Conservation (phyloP, 2,329 filamentous ascomycete species). For the Clonostachys chloroleuca region DNA sequence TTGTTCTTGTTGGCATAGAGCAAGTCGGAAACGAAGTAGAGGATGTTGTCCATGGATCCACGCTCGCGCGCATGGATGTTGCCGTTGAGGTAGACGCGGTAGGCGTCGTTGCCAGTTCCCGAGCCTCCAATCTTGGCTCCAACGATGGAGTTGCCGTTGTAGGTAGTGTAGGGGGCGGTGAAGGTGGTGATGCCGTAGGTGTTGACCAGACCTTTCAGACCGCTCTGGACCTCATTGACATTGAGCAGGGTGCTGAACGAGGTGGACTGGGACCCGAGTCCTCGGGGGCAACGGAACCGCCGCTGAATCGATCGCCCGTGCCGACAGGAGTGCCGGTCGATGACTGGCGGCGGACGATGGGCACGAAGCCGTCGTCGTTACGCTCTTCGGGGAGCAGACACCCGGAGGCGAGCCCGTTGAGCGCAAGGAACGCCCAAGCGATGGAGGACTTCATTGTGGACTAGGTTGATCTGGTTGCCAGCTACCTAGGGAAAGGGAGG, state of each 20-base stretch:
- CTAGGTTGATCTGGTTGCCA: too few species aligned
- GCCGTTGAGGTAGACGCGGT: neutral
- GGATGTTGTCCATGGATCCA: constrained; percentile 47
- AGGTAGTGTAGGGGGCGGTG: constrained; percentile 34
- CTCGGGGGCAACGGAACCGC: constrained; percentile 26
- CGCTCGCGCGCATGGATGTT: constrained; percentile 53
- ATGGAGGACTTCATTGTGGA: neutral
- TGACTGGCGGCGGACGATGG: neutral
- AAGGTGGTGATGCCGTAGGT: constrained; percentile 31
- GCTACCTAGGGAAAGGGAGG: too few species aligned
- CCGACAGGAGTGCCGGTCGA: constrained; percentile 22
- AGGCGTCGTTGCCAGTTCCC: neutral
- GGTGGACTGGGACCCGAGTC: constrained; percentile 17
- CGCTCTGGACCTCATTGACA: constrained; percentile 35
- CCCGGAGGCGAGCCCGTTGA: neutral
- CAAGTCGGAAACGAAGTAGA: constrained; percentile 54
- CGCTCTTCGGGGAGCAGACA: neutral
- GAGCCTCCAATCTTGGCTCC: neutral
- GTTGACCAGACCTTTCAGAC: constrained; percentile 32
- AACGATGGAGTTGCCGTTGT: constrained; percentile 32
- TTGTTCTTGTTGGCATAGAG: constrained; percentile 44
- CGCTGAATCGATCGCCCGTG: constrained; percentile 33
- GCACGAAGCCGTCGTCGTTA: neutral
- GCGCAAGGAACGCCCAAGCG: neutral
- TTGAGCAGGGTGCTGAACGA: constrained; percentile 37